Conservation (phyloP, 139 green algal species). For the Astrephomene gubernaculifera region DNA sequence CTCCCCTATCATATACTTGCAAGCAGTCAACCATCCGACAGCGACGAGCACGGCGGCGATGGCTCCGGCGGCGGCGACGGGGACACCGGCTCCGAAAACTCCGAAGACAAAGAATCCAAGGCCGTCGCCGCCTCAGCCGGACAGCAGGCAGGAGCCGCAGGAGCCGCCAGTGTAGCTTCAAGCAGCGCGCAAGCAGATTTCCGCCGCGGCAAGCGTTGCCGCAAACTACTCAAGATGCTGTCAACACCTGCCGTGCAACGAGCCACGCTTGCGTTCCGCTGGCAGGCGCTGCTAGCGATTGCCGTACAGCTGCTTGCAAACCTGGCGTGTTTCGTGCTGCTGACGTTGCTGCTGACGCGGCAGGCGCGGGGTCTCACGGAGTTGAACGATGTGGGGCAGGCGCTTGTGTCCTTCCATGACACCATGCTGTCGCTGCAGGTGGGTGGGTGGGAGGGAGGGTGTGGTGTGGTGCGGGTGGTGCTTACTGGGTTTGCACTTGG, state of each 20-base stretch:
- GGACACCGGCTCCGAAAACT: background rate
- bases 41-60: background rate
- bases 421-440: slow-evolving; percentile 30
- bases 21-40: too few relatives aligned
- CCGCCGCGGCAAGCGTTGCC: slow-evolving; percentile 33
- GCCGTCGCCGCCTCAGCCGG: background rate
- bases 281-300: slow-evolving; percentile 41
- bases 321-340: slow-evolving; percentile 40
- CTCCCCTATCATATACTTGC: too few relatives aligned
- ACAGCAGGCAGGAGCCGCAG: background rate
- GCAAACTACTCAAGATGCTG: slow-evolving; percentile 44
- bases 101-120: slow-evolving; percentile 17
- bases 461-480: background rate
- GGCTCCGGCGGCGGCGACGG: slow-evolving; percentile 5
- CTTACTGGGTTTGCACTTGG: background rate
- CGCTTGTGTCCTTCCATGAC: slow-evolving; percentile 14
- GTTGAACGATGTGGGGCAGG: slow-evolving; percentile 23
- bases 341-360: slow-evolving; percentile 39
- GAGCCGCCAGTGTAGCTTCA: background rate
- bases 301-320: slow-evolving; percentile 44
- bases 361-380: slow-evolving; percentile 7
- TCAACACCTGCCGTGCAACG: slow-evolving; percentile 8
- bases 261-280: slow-evolving; percentile 35
- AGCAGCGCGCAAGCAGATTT: slow-evolving; percentile 35
- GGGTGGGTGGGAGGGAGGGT: background rate